Evolutionary conservation across 805 yeast genomes (phyloP), one percentile per base, ranked within the genome.

Genomic region (Pichia eremophila): DNA sequence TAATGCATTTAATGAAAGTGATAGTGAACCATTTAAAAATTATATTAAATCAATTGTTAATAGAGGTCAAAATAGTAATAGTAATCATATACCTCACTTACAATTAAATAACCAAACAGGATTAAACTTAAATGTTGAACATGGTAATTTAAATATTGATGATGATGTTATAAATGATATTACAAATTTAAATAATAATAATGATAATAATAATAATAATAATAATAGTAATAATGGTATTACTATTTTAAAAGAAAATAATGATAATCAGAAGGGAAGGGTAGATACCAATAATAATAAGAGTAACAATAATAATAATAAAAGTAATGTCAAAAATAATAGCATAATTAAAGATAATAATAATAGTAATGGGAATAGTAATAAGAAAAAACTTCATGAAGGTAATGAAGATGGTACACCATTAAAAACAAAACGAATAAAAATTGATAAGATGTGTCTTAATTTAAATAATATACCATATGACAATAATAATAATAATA

Each of bases 11-110:
- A 41, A 25, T 35, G 51, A 43, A 39, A 42, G 46, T 39, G 51
- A 45, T 11, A 45, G 46, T 42, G 55, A 52, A 36, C 48, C 55
- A 4, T 52, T 52, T 40, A 52, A 46, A 38, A 51, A 48, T 18
- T 52, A 52, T 37, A 44, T 52, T n/a, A 52, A 52, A 39, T 46
- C 53, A 3, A 52, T 52, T 9, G 47, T 48, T 32, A 47, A 45
- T 41, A 32, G 51, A 4, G 48, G 47, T 8, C 46, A 46, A 11
- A 37, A 34, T 18, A 27, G 17, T 31, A 22, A 22, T 14, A 19
- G 22, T 15, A 31, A 31, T 31, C 27, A 18, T 31, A 15, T 41
- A 18, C 19, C 9, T 15, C 43, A 43, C 29, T 39, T 44, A 7
- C 42, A 44, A 18, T 6, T 14, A 18, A 29, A 28, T 22, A 18